phyloP scores from a whole-genome alignment of 1,139 yeast species.

The Wickerhamiella pararugosa region DNA sequence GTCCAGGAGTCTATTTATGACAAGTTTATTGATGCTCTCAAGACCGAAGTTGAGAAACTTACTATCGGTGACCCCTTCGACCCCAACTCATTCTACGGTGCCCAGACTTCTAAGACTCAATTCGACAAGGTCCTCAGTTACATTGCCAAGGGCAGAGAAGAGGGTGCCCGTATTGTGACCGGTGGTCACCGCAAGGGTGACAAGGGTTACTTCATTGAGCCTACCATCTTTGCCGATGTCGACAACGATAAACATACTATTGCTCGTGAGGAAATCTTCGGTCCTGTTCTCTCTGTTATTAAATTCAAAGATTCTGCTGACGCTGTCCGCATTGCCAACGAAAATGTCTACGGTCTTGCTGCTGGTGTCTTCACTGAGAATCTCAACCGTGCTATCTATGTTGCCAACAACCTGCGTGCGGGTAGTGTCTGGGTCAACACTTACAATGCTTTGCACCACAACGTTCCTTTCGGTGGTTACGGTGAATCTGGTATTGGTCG shows the following conservation, averaged over 20 bases:
- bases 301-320: slow-evolving; percentile 63
- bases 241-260: slow-evolving; percentile 43
- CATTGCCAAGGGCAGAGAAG: slow-evolving; percentile 56
- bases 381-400: slow-evolving; percentile 43
- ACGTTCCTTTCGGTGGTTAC: slow-evolving; percentile 73
- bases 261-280: slow-evolving; percentile 73
- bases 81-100: slow-evolving; percentile 61
- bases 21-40: slow-evolving; percentile 38
- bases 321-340: slow-evolving; percentile 53
- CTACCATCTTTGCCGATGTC: slow-evolving; percentile 66
- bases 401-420: slow-evolving; percentile 52
- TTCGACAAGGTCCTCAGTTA: slow-evolving; percentile 59
- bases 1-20: slow-evolving; percentile 62
- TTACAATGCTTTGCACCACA: slow-evolving; percentile 69
- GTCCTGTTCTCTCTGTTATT: slow-evolving; percentile 66
- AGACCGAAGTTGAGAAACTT: slow-evolving; percentile 33
- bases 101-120: slow-evolving; percentile 67
- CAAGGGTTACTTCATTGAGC: slow-evolving; percentile 66
- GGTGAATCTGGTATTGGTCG: slow-evolving; percentile 83
- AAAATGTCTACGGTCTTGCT: slow-evolving; percentile 67
- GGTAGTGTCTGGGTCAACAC: slow-evolving; percentile 79
- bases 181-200: slow-evolving; percentile 55
- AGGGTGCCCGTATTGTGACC: slow-evolving; percentile 59
- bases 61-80: slow-evolving; percentile 65
- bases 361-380: slow-evolving; percentile 69